Evolutionary conservation across 345 rosid species (phyloP).

Genomic region (Citrus cavaleriei): DNA sequence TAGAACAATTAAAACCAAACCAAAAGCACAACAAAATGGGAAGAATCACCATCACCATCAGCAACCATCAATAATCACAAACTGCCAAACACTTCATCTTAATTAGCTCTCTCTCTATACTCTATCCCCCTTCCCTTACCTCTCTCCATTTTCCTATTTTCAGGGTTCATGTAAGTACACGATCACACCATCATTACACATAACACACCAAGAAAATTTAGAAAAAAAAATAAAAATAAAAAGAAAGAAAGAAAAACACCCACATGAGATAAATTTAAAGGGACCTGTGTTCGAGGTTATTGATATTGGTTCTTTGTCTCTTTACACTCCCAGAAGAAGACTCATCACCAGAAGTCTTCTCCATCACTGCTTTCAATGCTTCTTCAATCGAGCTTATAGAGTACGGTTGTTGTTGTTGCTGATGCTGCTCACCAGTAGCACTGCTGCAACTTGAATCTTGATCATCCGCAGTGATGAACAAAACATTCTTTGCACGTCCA

Average conservation of each 20-base stretch:
- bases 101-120: too few relatives aligned
- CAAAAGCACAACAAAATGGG: not conserved
- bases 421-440: slow-evolving; percentile 17
- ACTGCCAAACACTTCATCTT: slow-evolving; percentile 3
- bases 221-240: not conserved
- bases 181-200: slow-evolving; percentile 11
- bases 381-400: slow-evolving; percentile 77
- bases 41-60: not conserved
- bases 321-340: slow-evolving; percentile 75
- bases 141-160: slow-evolving; percentile 3
- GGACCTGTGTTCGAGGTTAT: slow-evolving; percentile 68
- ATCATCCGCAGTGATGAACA: slow-evolving; percentile 87
- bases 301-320: slow-evolving; percentile 77
- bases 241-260: slow-evolving; percentile 11
- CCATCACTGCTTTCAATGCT: slow-evolving; percentile 89
- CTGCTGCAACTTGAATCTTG: slow-evolving; percentile 26
- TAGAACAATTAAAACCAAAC: not conserved
- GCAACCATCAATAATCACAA: not conserved
- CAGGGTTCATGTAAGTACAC: slow-evolving; percentile 1
- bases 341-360: slow-evolving; percentile 67
- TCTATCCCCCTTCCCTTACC: not conserved
- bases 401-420: slow-evolving; percentile 40
- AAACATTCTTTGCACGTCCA: slow-evolving; percentile 89
- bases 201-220: slow-evolving; percentile 16
- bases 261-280: slow-evolving; percentile 24